These are phyloP conservation scores for Puccinellia tenuiflora DNA, from an alignment of 176 grass and related monocot genomes.

Conservation along the genomic window DNA sequence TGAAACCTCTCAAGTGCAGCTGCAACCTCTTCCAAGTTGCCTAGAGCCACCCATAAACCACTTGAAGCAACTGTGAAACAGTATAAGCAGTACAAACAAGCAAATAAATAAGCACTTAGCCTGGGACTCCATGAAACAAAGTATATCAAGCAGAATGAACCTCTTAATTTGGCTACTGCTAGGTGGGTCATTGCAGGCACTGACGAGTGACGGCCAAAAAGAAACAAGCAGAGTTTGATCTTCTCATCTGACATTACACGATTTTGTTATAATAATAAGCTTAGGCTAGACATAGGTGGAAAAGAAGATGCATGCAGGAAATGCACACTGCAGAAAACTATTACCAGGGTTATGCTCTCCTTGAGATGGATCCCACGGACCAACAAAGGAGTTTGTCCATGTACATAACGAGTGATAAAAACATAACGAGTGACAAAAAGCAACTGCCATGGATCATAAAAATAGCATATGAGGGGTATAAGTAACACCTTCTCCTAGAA, in stretches of 20 bases:
- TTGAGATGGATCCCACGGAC: slow-evolving; percentile 99
- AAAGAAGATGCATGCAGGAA: slow-evolving; percentile 1
- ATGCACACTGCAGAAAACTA: not conserved
- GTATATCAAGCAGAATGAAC: too few species aligned
- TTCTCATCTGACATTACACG: slow-evolving; percentile 74
- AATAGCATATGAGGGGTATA: too few species aligned
- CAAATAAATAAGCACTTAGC: slow-evolving; percentile 32
- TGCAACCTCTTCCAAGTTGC: slow-evolving; percentile 89
- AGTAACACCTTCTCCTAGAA: too few species aligned
- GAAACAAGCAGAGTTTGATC: slow-evolving; percentile 97
- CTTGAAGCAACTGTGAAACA: slow-evolving; percentile 61
- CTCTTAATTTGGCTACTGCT: too few species aligned
- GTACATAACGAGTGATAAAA: slow-evolving; percentile 43
- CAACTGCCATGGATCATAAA: slow-evolving; percentile 6
- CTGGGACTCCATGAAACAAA: too few species aligned
- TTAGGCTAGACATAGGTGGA: slow-evolving; percentile 3
- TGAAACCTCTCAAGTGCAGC: slow-evolving; percentile 89
- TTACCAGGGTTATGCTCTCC: slow-evolving; percentile 97
- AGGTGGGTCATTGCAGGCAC: slow-evolving; percentile 58
- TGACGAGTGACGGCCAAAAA: slow-evolving; percentile 70
- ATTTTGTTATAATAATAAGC: not conserved
- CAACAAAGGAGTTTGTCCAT: slow-evolving; percentile 99
- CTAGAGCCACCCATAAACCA: slow-evolving; percentile 87
- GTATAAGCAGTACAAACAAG: slow-evolving; percentile 9
- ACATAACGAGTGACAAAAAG: slow-evolving; percentile 26